Base-by-base conservation (phyloP, 345 rosid species). In the Lepidium aucheri region DNA sequence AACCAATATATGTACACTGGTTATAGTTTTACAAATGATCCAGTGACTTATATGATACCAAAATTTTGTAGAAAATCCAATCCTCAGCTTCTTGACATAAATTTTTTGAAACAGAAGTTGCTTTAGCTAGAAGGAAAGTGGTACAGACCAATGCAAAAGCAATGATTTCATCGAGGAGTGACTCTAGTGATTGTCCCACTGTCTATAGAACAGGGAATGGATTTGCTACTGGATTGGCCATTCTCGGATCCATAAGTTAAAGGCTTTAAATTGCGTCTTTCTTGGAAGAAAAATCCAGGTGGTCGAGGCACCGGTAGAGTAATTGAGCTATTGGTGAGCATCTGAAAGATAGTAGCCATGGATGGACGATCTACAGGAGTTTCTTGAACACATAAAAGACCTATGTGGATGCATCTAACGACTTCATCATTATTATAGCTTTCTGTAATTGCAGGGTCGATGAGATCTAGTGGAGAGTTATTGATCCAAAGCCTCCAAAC, bases 241-340 rank as follows among this genome's bases (percentile, higher is more conserved):
- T 15, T 15, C 53, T 32, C 67, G 2, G 60, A 69, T 50, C 60
- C 72, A 58, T 57, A 36, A 26, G 57, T 36, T 46, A 67, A 57
- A 36, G 49, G 59, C 17, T 59, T 52, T 30, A 40, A 2, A 16
- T n/a, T 14, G 6, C 52, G 40, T 39, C 49, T 39, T 30, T 60
- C 36, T 59, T 17, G 10, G 30, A 50, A 32, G 38, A 65, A 80
- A 77, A 30, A 69, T n/a, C 82, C 80, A 46, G 84, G 84, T 43
- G 77, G 74, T 64, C 73, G 74, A 12, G 84, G 84, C 30, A 45
- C 28, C 35, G 78, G 78, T 62, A 72, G 70, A 12, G 16, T 56
- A 16, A 66, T 73, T 3, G 69, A 59, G 17, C 53, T 60, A 40
- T 69, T 69, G 17, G 78, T 70, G 42, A 81, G 70, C 84, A 81